These are phyloP conservation scores for Cylindricascospora bacillispora DNA, from an alignment of 1,139 yeast species.

Conservation along the genomic window DNA sequence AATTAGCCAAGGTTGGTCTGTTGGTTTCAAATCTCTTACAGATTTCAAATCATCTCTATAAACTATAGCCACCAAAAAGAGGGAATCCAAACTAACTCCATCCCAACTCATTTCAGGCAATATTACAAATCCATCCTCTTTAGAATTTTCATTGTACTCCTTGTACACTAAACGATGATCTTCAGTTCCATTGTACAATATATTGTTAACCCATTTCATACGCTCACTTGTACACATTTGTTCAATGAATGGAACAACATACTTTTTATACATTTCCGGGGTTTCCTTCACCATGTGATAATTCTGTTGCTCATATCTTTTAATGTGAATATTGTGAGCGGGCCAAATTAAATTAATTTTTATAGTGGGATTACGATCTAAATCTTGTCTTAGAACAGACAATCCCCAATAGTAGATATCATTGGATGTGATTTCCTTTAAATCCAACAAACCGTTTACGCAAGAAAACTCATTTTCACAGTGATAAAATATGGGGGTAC, in stretches of 20 bases:
- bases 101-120: slow-evolving; percentile 94
- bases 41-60: slow-evolving; percentile 59
- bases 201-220: slow-evolving; percentile 83
- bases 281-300: slow-evolving; percentile 62
- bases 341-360: slow-evolving; percentile 77
- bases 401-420: slow-evolving; percentile 81
- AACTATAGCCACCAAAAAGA: slow-evolving; percentile 72
- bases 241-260: slow-evolving; percentile 65
- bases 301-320: slow-evolving; percentile 51
- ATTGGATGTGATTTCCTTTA: slow-evolving; percentile 44
- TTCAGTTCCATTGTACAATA: slow-evolving; percentile 72
- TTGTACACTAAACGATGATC: slow-evolving; percentile 48
- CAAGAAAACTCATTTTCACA: slow-evolving; percentile 17
- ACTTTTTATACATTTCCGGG: slow-evolving; percentile 51
- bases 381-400: slow-evolving; percentile 36
- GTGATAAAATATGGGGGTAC: slow-evolving; percentile 13
- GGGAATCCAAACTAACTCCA: slow-evolving; percentile 48
- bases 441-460: slow-evolving; percentile 24
- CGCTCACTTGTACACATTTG: slow-evolving; percentile 60
- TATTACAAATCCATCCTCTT: slow-evolving; percentile 42
- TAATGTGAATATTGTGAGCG: slow-evolving; percentile 76
- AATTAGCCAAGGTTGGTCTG: slow-evolving; percentile 47
- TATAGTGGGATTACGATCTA: slow-evolving; percentile 43
- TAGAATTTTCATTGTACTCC: slow-evolving; percentile 27
- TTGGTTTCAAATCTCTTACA: slow-evolving; percentile 55